Evolutionary conservation across 495 filamentous ascomycete genomes (phyloP), one percentile per base, ranked within the genome.

Genomic region (Aspergillus diversus): DNA sequence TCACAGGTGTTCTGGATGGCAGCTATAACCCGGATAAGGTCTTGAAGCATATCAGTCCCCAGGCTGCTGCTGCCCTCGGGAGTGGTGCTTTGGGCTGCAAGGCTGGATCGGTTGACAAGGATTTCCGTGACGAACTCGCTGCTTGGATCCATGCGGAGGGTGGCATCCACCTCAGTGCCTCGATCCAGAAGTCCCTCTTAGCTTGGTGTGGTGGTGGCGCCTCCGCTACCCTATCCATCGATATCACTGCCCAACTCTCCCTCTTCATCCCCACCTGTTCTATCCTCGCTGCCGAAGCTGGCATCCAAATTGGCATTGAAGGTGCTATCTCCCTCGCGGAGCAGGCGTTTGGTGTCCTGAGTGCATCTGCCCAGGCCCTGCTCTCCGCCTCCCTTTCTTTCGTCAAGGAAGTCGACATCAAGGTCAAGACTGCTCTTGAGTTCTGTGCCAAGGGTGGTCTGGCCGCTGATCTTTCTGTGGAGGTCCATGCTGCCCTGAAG

Each of bases 1-100:
- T 48, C 49, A 48, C 55, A 37, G 55, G 56, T n/a, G 33, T 17
- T 39, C 21, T 50, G 16, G 21, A 9, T 34, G 70, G 72, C 35
- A 63, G 66, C 31, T 39, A 65, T 7, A 64, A 53, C 60, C 63
- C 71, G 12, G 61, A 49, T 15, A 60, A 57, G 17, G 33, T 76
- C 47, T 69, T 79, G 49, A 54, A 50, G 63, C 73, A 71, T 31
- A 67, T 81, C 60, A 72, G 66, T 54, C 71, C 73, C 16, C 60
- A 71, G 58, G 77, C 67, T 66, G 77, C 77, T 49, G 79, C 76
- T 16, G 79, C 77, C 52, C 71, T 80, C 5, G 62, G 73, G 50
- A 73, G 74, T 64, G 71, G 73, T 73, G 74, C 74, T 60, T 57
- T 80, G 54, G 79, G 79, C 67, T 75, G 73, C 66, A 71, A 66